Conservation (phyloP, 768 basidiomycete genomes). For the Serendipita sp. region DNA sequence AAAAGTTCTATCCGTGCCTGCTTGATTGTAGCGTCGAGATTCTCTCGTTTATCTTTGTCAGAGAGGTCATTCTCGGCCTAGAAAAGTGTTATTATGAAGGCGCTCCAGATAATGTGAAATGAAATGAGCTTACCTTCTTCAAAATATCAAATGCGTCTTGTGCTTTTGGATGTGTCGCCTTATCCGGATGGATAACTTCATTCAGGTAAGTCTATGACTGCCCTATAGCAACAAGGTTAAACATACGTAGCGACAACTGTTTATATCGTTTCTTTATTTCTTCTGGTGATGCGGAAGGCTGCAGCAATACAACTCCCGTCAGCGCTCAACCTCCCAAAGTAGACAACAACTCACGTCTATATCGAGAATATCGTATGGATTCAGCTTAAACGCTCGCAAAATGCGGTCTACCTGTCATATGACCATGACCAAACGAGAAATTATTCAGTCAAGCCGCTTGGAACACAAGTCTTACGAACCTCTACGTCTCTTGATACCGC, state of each 20-base stretch:
- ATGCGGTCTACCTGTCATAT: slow-evolving; percentile 48
- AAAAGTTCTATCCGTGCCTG: slow-evolving; percentile 58
- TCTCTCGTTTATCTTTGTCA: slow-evolving; percentile 62
- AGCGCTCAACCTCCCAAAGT: not conserved
- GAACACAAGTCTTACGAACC: slow-evolving; percentile 23
- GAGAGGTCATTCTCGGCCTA: slow-evolving; percentile 76
- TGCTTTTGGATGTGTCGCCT: slow-evolving; percentile 72
- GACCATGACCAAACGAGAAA: not conserved
- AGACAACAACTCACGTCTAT: slow-evolving; percentile 40
- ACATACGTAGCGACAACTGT: slow-evolving; percentile 69
- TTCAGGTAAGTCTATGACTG: slow-evolving; percentile 11
- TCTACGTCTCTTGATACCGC: slow-evolving; percentile 78
- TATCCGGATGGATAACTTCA: slow-evolving; percentile 95
- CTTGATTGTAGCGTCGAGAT: slow-evolving; percentile 62
- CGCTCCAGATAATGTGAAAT: not conserved
- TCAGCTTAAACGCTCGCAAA: slow-evolving; percentile 87
- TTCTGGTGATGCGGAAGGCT: slow-evolving; percentile 31
- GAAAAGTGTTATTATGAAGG: not conserved
- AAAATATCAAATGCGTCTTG: slow-evolving; percentile 87
- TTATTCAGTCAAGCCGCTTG: not conserved
- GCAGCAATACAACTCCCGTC: not conserved
- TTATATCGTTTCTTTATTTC: slow-evolving; percentile 83
- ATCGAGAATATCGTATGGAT: slow-evolving; percentile 90
- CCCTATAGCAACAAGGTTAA: not conserved
- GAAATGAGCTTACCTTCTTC: slow-evolving; percentile 51